Evolutionary conservation across 2,329 filamentous ascomycete species (phyloP).

Genomic region (Trichoderma sp.): DNA sequence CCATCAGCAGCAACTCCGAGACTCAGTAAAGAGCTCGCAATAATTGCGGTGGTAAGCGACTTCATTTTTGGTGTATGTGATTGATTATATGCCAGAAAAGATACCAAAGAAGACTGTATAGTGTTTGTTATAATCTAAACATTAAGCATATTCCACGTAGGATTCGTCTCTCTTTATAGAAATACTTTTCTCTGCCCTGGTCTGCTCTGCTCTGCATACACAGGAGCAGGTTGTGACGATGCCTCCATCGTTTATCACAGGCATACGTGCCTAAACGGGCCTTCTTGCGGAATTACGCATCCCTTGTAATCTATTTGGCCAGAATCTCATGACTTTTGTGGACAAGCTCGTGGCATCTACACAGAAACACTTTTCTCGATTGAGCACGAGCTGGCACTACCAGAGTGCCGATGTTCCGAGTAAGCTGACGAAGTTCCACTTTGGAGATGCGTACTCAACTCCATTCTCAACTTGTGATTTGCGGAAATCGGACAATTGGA

Average conservation of each 20-base stretch:
- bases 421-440: not conserved
- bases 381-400: not conserved
- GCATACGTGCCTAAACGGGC: not conserved
- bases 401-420: not conserved
- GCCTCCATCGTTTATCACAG: not conserved
- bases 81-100: not conserved
- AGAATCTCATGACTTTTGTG: not conserved
- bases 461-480: not conserved
- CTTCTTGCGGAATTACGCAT: not conserved
- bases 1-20: not conserved
- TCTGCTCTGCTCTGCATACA: not conserved
- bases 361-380: not conserved
- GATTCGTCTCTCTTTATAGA: not conserved
- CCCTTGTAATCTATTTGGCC: not conserved
- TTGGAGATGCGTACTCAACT: not conserved
- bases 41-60: not conserved
- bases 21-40: conserved; percentile 1
- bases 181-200: not conserved
- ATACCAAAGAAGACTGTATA: not conserved
- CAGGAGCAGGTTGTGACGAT: not conserved
- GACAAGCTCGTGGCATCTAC: not conserved
- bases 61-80: not conserved
- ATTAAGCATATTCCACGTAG: not conserved
- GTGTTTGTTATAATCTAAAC: not conserved
- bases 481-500: not conserved